Conservation (phyloP, 257 asterid species). For the Solanum habrochaites region DNA sequence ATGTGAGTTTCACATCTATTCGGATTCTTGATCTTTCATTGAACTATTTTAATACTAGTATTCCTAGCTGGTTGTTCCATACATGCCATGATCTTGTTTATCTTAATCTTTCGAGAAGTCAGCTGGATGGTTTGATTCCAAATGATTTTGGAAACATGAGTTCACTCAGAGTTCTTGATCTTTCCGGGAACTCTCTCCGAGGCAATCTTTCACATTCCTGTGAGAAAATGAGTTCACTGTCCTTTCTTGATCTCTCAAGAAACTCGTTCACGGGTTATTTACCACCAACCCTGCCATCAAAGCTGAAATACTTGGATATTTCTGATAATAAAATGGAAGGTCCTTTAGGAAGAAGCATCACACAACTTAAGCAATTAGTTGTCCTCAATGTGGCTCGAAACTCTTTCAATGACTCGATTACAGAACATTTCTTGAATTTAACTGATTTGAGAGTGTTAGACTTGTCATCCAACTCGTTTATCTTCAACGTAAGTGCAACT, state of each 20-base stretch:
- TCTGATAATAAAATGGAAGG: not conserved
- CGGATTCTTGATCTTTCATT: not conserved
- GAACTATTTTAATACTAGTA: not conserved
- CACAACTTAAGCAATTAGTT: not conserved
- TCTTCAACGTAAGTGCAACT: not conserved
- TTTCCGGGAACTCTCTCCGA: not conserved
- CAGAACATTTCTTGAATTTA: not conserved
- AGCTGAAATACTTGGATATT: not conserved
- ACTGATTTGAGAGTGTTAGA: not conserved
- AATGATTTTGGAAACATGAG: not conserved
- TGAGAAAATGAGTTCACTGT: not conserved
- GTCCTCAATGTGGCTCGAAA: not conserved
- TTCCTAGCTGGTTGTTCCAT: not conserved
- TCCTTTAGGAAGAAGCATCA: not conserved
- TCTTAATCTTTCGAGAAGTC: not conserved
- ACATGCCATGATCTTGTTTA: not conserved
- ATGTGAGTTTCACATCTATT: not conserved
- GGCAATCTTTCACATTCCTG: not conserved
- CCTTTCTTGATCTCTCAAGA: not conserved
- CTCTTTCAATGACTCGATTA: not conserved
- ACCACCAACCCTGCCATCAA: not conserved
- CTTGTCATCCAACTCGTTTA: not conserved
- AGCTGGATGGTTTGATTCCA: not conserved
- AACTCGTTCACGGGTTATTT: not conserved
- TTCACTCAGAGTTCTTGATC: not conserved